Conservation (phyloP, 352 stramenopile genomes). For the Pythium myriotylum region DNA sequence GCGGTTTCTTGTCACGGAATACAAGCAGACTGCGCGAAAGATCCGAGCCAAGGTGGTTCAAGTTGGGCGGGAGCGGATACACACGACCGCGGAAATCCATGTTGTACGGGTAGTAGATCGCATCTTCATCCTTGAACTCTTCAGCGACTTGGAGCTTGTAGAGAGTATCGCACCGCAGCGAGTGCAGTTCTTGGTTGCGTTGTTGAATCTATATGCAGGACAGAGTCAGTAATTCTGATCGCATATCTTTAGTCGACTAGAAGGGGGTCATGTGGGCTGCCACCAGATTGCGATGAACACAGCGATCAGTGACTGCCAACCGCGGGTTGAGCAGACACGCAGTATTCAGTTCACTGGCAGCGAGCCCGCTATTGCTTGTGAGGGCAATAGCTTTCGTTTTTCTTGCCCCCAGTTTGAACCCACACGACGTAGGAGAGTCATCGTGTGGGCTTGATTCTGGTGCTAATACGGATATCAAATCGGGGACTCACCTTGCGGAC, state of each 20-base stretch:
- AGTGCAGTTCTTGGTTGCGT: constrained; percentile 91
- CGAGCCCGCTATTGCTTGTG: constrained; percentile 21
- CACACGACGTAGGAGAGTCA: constrained; percentile 49
- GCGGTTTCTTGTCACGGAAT: constrained; percentile 95
- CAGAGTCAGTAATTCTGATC: constrained; percentile 4
- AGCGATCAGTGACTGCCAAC: constrained; percentile 7
- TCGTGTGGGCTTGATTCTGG: constrained; percentile 85
- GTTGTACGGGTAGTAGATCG: constrained; percentile 99
- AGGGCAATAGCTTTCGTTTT: constrained; percentile 11
- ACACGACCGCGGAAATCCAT: constrained; percentile 99
- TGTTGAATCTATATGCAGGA: constrained; percentile 62
- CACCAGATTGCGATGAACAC: constrained; percentile 4
- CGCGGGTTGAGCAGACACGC: constrained; percentile 16
- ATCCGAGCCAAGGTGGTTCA: constrained; percentile 99
- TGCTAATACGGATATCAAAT: constrained; percentile 35
- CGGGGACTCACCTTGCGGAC: constrained; percentile 63
- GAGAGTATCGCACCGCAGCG: constrained; percentile 93
- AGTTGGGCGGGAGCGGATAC: constrained; percentile 98
- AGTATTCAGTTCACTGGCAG: constrained; percentile 1
- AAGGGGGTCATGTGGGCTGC: constrained; percentile 10
- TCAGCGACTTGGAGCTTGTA: constrained; percentile 97
- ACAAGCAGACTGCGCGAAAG: constrained; percentile 96
- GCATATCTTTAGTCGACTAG: not conserved
- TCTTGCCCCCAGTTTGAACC: constrained; percentile 89
- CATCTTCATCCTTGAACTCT: constrained; percentile 95